A percentile compares a stretch with the other conserved stretches of the same genome.
Conservation (phyloP, 768 basidiomycete genomes). For the Xerocomus brunneocitrinus region DNA sequence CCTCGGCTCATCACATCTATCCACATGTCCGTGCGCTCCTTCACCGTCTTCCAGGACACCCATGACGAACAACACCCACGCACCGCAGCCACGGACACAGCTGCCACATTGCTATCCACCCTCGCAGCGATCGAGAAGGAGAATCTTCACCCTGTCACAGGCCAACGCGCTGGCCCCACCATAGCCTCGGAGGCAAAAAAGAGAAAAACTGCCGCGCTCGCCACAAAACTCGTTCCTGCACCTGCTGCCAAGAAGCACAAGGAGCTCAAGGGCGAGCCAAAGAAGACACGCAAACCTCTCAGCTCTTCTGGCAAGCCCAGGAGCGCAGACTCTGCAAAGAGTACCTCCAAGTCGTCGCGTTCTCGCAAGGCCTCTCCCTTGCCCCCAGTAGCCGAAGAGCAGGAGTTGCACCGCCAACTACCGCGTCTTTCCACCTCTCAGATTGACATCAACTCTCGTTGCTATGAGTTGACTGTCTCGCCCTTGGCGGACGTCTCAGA, state of each 20-base stretch:
- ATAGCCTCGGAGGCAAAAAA: slow-evolving; percentile 46
- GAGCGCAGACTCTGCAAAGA: slow-evolving; percentile 36
- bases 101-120: slow-evolving; percentile 34
- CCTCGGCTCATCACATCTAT: slow-evolving; percentile 4
- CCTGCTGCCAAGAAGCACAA: slow-evolving; percentile 40
- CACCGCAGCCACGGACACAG: slow-evolving; percentile 19
- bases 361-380: slow-evolving; percentile 52
- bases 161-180: slow-evolving; percentile 47
- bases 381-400: slow-evolving; percentile 57
- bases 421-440: slow-evolving; percentile 38
- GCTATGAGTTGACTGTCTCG: slow-evolving; percentile 74
- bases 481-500: slow-evolving; percentile 73
- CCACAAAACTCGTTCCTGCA: slow-evolving; percentile 44
- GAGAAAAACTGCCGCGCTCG: slow-evolving; percentile 57
- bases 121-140: slow-evolving; percentile 61
- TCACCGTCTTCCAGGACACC: slow-evolving; percentile 62
- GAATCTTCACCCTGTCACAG: slow-evolving; percentile 73
- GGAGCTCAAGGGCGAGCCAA: slow-evolving; percentile 44
- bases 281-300: slow-evolving; percentile 56
- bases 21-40: slow-evolving; percentile 52
- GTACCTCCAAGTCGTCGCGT: slow-evolving; percentile 28
- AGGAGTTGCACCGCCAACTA: slow-evolving; percentile 29
- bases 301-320: slow-evolving; percentile 21
- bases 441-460: slow-evolving; percentile 61
- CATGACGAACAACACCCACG: slow-evolving; percentile 19